These are phyloP conservation scores for Naganishia vaughanmartiniae DNA, from an alignment of 768 basidiomycete genomes.

Conservation along the genomic window DNA sequence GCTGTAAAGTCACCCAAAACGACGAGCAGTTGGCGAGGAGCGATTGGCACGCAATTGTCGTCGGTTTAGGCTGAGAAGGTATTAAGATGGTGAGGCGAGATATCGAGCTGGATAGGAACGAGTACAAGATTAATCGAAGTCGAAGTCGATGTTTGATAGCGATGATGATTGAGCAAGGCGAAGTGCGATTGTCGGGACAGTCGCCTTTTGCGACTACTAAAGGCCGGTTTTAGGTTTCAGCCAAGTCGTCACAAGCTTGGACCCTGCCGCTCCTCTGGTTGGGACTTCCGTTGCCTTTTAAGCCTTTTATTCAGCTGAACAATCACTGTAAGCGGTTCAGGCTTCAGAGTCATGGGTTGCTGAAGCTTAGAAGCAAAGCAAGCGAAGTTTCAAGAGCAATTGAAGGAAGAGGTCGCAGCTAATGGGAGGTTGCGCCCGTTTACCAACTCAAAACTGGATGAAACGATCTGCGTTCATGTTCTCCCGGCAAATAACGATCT, in stretches of 20 bases:
- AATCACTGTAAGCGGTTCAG: background rate
- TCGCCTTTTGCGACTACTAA: slow-evolving; percentile 16
- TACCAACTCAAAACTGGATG: slow-evolving; percentile 2
- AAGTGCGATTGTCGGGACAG: slow-evolving; percentile 1
- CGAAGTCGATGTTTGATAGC: background rate
- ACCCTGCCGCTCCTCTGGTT: background rate
- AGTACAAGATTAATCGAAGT: background rate
- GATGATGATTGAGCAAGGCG: slow-evolving; percentile 1
- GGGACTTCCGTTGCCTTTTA: no score
- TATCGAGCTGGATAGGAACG: background rate
- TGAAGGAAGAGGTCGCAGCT: background rate
- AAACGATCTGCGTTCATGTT: slow-evolving; percentile 16
- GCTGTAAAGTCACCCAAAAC: background rate
- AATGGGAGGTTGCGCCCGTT: background rate
- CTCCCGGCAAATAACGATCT: slow-evolving; percentile 19
- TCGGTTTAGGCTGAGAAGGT: background rate
- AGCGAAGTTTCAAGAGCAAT: background rate
- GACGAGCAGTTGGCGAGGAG: background rate
- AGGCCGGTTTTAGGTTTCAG: background rate
- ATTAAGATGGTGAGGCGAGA: background rate
- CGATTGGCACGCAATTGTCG: background rate
- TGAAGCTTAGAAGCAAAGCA: background rate
- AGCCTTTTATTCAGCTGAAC: no score
- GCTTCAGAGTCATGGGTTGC: background rate
- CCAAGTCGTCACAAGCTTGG: background rate